A percentile compares a stretch with the other conserved stretches of the same genome.
phyloP scores from a whole-genome alignment of 202 grass and related monocot species.

The Panicum virgatum region DNA sequence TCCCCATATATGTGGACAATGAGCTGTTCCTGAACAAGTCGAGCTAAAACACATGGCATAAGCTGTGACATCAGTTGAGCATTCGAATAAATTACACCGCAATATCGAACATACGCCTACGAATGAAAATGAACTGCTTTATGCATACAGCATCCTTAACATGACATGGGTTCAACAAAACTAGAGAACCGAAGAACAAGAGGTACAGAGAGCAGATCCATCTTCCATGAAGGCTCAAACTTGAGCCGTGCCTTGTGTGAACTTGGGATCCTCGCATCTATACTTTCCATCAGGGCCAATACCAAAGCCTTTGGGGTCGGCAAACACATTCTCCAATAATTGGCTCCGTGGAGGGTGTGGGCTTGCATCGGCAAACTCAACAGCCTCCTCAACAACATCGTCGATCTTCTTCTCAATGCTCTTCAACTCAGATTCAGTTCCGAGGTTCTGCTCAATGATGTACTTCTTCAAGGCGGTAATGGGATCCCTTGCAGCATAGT shows the following conservation, averaged over 20 bases:
- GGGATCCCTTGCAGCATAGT: slow-evolving; percentile 75
- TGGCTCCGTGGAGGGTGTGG: slow-evolving; percentile 80
- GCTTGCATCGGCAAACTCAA: slow-evolving; percentile 88
- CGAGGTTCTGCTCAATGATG: slow-evolving; percentile 69
- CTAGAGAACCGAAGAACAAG: slow-evolving; percentile 33
- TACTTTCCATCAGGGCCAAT: slow-evolving; percentile 86
- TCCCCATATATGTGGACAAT: not conserved
- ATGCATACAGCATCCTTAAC: slow-evolving; percentile 27
- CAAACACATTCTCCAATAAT: slow-evolving; percentile 85
- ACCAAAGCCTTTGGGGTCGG: slow-evolving; percentile 90
- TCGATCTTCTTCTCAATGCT: slow-evolving; percentile 81
- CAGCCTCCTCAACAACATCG: slow-evolving; percentile 75
- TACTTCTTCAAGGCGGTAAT: slow-evolving; percentile 76
- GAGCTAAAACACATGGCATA: slow-evolving; percentile 19
- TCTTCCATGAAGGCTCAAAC: slow-evolving; percentile 45
- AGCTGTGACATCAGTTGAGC: not conserved
- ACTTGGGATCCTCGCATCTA: slow-evolving; percentile 83
- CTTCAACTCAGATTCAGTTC: slow-evolving; percentile 81
- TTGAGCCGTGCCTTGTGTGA: slow-evolving; percentile 84
- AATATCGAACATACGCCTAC: slow-evolving; percentile 15
- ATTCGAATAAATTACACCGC: slow-evolving; percentile 9
- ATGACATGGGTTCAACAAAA: slow-evolving; percentile 42
- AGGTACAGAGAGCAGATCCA: slow-evolving; percentile 15
- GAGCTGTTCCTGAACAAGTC: not conserved
- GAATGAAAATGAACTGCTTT: slow-evolving; percentile 27